Percentiles rank a stretch among this genome's conserved stretches.
These are phyloP conservation scores for Yamadazyma aaseri DNA, from an alignment of 1,139 yeast genomes.

Conservation along the genomic window DNA sequence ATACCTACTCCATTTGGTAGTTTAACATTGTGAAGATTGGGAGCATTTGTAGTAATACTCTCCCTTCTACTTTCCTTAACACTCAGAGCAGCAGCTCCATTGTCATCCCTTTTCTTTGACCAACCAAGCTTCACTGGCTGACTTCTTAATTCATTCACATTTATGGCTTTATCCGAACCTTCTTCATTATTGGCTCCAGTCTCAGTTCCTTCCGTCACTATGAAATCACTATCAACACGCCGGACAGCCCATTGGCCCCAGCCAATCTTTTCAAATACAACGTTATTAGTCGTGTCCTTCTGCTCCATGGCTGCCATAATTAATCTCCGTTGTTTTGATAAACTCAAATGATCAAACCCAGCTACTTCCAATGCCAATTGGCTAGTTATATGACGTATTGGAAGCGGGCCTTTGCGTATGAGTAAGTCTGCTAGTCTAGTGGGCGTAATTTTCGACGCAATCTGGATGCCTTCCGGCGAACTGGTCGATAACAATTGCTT, in stretches of 20 bases:
- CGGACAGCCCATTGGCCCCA: slow-evolving; percentile 98
- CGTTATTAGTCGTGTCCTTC: slow-evolving; percentile 54
- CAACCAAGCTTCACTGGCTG: slow-evolving; percentile 44
- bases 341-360: slow-evolving; percentile 74
- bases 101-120: slow-evolving; percentile 35
- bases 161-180: slow-evolving; percentile 27
- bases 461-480: slow-evolving; percentile 85
- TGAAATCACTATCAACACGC: slow-evolving; percentile 48
- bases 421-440: slow-evolving; percentile 69
- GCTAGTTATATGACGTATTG: slow-evolving; percentile 84
- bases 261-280: slow-evolving; percentile 87
- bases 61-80: slow-evolving; percentile 39
- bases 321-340: slow-evolving; percentile 85
- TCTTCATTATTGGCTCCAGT: slow-evolving; percentile 2
- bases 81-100: slow-evolving; percentile 9
- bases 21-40: slow-evolving; percentile 46
- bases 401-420: slow-evolving; percentile 77
- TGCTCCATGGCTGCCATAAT: slow-evolving; percentile 86
- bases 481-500: slow-evolving; percentile 61
- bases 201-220: slow-evolving; percentile 47
- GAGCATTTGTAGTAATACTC: slow-evolving; percentile 50
- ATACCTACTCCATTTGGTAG: slow-evolving; percentile 35
- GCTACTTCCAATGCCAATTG: slow-evolving; percentile 74
- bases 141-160: slow-evolving; percentile 37
- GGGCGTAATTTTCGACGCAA: slow-evolving; percentile 85